Conservation (phyloP, 805 yeast species). For the Saturnispora mendoncae region DNA sequence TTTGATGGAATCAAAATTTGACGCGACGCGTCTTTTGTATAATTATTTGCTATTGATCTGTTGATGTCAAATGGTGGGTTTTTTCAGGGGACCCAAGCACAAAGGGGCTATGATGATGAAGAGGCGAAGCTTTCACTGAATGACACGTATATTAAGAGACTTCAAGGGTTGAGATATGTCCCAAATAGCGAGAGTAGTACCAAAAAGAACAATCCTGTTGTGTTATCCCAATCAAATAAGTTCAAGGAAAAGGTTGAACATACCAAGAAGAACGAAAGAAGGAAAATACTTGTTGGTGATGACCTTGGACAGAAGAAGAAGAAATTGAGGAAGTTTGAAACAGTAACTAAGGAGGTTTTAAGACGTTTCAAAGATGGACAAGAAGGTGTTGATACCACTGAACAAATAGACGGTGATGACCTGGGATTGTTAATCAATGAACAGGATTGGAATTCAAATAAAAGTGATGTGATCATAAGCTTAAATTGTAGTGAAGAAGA, state of each 20-base stretch:
- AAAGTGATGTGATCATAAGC: not conserved
- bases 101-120: conserved; percentile 6
- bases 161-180: not conserved
- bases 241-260: conserved; percentile 1
- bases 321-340: conserved; percentile 7
- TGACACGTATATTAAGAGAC: not conserved
- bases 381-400: not conserved
- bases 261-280: not conserved
- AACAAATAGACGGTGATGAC: not conserved
- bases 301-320: not conserved
- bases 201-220: not conserved
- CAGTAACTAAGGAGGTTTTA: conserved; percentile 7
- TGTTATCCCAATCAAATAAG: not conserved
- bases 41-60: not conserved
- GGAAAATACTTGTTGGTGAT: not conserved
- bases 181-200: not conserved
- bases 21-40: not conserved
- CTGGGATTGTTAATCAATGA: not conserved
- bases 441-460: conserved; percentile 10
- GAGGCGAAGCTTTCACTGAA: too few species aligned
- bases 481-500: not conserved
- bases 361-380: conserved; percentile 2
- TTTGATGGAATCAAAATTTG: not conserved
- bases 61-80: not conserved
- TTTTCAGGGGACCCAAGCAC: conserved; percentile 5